Base-by-base conservation (phyloP, 495 filamentous ascomycete genomes). In the Hypoxylon trugodes region DNA sequence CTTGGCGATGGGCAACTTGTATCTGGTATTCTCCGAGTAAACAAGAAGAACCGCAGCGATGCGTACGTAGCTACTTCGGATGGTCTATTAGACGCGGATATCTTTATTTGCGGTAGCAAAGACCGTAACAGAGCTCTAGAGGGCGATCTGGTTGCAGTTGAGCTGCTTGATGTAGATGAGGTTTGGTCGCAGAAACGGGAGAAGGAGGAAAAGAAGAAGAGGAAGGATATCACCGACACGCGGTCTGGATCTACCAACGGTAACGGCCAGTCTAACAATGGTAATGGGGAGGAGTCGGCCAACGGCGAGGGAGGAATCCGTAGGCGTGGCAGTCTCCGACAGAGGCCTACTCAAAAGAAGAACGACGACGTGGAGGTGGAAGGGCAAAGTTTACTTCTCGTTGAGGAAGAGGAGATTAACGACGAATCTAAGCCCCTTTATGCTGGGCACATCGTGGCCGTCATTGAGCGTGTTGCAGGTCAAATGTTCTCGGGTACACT, bases 171-270 rank as follows among this genome's bases (percentile, higher is more conserved):
- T 72, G 95, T 98, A 2, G 95, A 98, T 73, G 95, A 98, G 70
- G 95, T 98, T 7, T 98, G 95, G 95, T 86, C 89, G 12, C 95
- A 98, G 78, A 98, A 98, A 81, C 90, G 91, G 18, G 95, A 98
- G 73, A 98, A 98, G 72, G 95, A 98, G 74, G 95, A 98, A 69
- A 98, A 98, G 82, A 98, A 98, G 87, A 98, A 98, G 81, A 90
- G 95, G 73, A 98, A 98, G 81, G 95, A 98, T 69, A 95, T 96
- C 57, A 96, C 92, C 18, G 95, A 97, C 69, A 91, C 92, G 41
- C 87, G 95, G 52, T 87, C 86, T 28, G 84, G 87, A 37, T 88
- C 88, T 57, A 89, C 80, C 25, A 89, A 87, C 67, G 87, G 90
- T 36, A 87, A 87, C 71, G 82, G 87, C 73, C 85, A 91, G 73